These are phyloP conservation scores for Beverwykella pulmonaria DNA, from an alignment of 495 filamentous ascomycete genomes.

Conservation along the genomic window DNA sequence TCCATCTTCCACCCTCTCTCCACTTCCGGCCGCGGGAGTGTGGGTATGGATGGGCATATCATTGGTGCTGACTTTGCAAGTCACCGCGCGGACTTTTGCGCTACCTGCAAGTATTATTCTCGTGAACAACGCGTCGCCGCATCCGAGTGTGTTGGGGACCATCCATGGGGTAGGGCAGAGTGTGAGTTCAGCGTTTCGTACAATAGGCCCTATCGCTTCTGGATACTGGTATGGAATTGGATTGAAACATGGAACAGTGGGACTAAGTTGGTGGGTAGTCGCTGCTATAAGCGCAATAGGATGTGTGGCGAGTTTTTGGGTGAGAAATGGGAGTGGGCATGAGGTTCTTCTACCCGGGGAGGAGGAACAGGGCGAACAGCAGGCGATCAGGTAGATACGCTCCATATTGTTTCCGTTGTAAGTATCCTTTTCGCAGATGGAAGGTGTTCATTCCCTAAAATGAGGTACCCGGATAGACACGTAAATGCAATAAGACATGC, in stretches of 20 bases:
- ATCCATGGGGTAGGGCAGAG: slow-evolving; percentile 44
- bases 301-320: slow-evolving; percentile 41
- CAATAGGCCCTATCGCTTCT: slow-evolving; percentile 38
- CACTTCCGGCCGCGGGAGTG: slow-evolving; percentile 32
- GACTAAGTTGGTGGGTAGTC: slow-evolving; percentile 42
- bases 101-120: slow-evolving; percentile 42
- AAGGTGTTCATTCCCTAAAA: too few species aligned
- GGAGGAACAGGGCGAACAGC: slow-evolving; percentile 15
- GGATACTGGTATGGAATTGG: slow-evolving; percentile 45
- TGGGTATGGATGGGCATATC: slow-evolving; percentile 42
- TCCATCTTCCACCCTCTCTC: slow-evolving; percentile 35
- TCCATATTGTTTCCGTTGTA: neutral
- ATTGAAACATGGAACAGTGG: slow-evolving; percentile 38
- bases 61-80: slow-evolving; percentile 39
- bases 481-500: too few species aligned
- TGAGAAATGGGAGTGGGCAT: slow-evolving; percentile 42
- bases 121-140: slow-evolving; percentile 42
- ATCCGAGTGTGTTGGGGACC: slow-evolving; percentile 42
- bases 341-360: slow-evolving; percentile 43
- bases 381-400: neutral
- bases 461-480: too few species aligned
- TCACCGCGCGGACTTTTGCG: slow-evolving; percentile 42
- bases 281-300: slow-evolving; percentile 34
- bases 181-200: slow-evolving; percentile 38
- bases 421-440: neutral